Evolutionary conservation across 2,329 filamentous ascomycete species (phyloP).

Genomic region (Aspergillus sergii): DNA sequence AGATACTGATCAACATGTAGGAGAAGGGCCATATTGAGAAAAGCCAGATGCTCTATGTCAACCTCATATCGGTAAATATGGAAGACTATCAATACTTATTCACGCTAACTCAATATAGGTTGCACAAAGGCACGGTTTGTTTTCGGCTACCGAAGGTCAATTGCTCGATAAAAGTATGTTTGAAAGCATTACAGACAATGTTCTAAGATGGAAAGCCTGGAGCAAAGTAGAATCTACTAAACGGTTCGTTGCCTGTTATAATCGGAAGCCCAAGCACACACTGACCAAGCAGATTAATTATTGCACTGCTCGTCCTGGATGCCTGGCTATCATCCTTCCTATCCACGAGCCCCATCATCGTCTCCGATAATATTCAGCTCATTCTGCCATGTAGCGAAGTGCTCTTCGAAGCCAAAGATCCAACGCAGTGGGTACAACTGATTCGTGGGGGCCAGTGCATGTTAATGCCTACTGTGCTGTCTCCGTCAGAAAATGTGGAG

Average conservation of each 20-base stretch:
- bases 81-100: background rate
- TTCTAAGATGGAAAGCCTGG: constrained; percentile 56
- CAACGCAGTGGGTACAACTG: constrained; percentile 41
- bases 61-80: constrained; percentile 46
- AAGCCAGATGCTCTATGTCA: constrained; percentile 55
- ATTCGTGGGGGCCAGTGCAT: constrained; percentile 38
- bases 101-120: constrained; percentile 26
- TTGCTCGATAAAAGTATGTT: constrained; percentile 45
- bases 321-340: constrained; percentile 54
- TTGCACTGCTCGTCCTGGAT: constrained; percentile 49
- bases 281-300: constrained; percentile 41
- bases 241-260: constrained; percentile 30
- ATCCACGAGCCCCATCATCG: constrained; percentile 50
- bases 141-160: constrained; percentile 51
- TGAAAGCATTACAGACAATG: constrained; percentile 46
- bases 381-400: constrained; percentile 50
- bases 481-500: constrained; percentile 39
- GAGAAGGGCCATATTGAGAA: constrained; percentile 50
- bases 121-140: constrained; percentile 54
- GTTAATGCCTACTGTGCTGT: constrained; percentile 35
- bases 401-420: constrained; percentile 46
- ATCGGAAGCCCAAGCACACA: background rate
- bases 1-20: constrained; percentile 22
- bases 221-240: constrained; percentile 55
- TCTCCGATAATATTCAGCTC: constrained; percentile 50